These are phyloP conservation scores for Cornus suecica DNA, from an alignment of 148 eudicot genomes.

Conservation along the genomic window DNA sequence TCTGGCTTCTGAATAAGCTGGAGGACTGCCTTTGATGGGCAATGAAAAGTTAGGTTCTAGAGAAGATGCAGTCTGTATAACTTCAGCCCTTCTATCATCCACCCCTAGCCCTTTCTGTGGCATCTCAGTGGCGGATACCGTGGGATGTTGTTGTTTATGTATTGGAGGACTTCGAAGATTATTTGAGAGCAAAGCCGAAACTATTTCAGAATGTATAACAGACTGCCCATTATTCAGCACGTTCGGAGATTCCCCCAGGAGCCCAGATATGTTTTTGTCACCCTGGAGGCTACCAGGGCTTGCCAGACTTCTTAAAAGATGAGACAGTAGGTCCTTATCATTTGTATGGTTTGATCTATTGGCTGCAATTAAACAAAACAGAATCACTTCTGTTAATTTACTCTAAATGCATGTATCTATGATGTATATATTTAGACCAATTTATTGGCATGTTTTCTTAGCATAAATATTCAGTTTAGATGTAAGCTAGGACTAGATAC, in stretches of 20 bases:
- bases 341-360: conserved; percentile 49
- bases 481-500: too few species aligned
- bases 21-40: conserved; percentile 19
- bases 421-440: too few species aligned
- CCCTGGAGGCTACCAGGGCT: conserved; percentile 44
- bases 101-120: conserved; percentile 20
- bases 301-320: conserved; percentile 56
- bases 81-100: conserved; percentile 20
- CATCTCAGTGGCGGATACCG: conserved; percentile 22
- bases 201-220: conserved; percentile 42
- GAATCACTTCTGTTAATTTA: too few species aligned
- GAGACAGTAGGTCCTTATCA: conserved; percentile 68
- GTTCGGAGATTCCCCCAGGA: conserved; percentile 39
- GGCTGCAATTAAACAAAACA: conserved; percentile 40
- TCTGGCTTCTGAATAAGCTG: conserved; percentile 23
- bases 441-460: too few species aligned
- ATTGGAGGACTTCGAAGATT: conserved; percentile 35
- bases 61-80: conserved; percentile 23
- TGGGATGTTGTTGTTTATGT: conserved; percentile 27
- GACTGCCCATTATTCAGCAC: conserved; percentile 39
- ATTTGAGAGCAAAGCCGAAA: conserved; percentile 17
- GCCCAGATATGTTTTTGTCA: conserved; percentile 35
- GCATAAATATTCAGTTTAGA: too few species aligned
- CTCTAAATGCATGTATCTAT: too few species aligned
- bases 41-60: conserved; percentile 20